These are phyloP conservation scores for Heterobasidion parviporum DNA, from an alignment of 1,284 basidiomycete genomes.

Conservation along the genomic window DNA sequence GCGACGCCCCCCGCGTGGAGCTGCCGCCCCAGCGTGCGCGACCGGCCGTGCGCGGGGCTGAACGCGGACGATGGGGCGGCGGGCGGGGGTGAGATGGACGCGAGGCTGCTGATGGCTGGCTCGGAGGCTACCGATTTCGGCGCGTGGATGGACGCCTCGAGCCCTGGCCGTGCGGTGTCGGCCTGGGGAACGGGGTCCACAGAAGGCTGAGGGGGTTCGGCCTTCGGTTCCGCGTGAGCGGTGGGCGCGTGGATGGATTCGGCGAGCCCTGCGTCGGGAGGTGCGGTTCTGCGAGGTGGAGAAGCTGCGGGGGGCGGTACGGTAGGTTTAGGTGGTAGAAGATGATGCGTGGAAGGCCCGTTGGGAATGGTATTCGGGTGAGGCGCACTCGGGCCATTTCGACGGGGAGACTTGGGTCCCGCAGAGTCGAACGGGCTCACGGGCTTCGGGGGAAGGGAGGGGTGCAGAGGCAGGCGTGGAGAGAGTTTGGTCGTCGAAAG, in stretches of 20 bases:
- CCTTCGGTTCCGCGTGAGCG: conserved; percentile 18
- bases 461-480: conserved; percentile 24
- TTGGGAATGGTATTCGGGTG: background rate
- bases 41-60: conserved; percentile 36
- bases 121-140: conserved; percentile 1
- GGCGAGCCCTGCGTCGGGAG: background rate
- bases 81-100: conserved; percentile 16
- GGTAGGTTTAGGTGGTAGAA: background rate
- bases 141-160: conserved; percentile 4
- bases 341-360: background rate
- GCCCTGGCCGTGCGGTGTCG: background rate
- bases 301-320: background rate
- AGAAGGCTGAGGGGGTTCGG: conserved; percentile 10
- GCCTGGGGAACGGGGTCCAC: too few relatives aligned
- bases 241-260: conserved; percentile 44
- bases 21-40: conserved; percentile 41
- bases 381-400: conserved; percentile 11
- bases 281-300: background rate
- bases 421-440: conserved; percentile 17
- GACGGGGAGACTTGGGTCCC: conserved; percentile 11
- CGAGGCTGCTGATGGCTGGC: conserved; percentile 14
- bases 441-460: conserved; percentile 43
- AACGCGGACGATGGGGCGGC: conserved; percentile 18
- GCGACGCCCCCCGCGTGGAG: conserved; percentile 12
- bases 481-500: conserved; percentile 6